phyloP scores from a whole-genome alignment of 345 rosid genomes.

The Arabidopsis thaliana region DNA sequence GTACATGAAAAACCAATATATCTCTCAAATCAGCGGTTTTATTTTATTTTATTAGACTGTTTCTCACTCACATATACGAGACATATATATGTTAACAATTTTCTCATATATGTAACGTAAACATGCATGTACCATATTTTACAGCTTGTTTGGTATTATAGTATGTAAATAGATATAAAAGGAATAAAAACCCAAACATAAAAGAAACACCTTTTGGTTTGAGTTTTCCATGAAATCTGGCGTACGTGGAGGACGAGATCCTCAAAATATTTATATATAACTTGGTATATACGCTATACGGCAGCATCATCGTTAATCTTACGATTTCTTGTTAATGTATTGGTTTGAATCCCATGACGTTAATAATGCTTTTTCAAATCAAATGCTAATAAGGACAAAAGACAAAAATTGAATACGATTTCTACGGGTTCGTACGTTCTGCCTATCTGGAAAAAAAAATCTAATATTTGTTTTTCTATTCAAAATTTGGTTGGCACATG shows the following conservation, averaged over 20 bases:
- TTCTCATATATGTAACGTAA: not conserved
- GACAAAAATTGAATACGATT: slow-evolving; percentile 26
- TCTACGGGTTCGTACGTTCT: slow-evolving; percentile 7
- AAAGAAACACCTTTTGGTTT: slow-evolving; percentile 15
- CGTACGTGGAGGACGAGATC: slow-evolving; percentile 40
- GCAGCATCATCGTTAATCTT: slow-evolving; percentile 40
- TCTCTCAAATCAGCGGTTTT: not conserved
- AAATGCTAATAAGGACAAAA: slow-evolving; percentile 37
- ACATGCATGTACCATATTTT: not conserved
- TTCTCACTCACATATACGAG: not conserved
- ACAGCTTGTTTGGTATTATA: slow-evolving; percentile 2
- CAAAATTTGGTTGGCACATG: slow-evolving; percentile 32
- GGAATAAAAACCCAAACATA: not conserved
- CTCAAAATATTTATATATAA: slow-evolving; percentile 35
- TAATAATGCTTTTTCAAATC: not conserved
- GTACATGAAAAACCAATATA: not conserved
- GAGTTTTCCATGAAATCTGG: slow-evolving; percentile 41
- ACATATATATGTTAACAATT: not conserved
- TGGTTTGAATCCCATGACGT: slow-evolving; percentile 37
- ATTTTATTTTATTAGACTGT: not conserved
- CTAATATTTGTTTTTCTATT: not conserved
- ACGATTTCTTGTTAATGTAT: slow-evolving; percentile 38
- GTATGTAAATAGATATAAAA: not conserved
- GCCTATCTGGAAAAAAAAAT: slow-evolving; percentile 16
- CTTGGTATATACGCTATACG: slow-evolving; percentile 40